Evolutionary conservation across 169 alveolate genomes (phyloP).

Genomic region (Plasmodium malariae): DNA sequence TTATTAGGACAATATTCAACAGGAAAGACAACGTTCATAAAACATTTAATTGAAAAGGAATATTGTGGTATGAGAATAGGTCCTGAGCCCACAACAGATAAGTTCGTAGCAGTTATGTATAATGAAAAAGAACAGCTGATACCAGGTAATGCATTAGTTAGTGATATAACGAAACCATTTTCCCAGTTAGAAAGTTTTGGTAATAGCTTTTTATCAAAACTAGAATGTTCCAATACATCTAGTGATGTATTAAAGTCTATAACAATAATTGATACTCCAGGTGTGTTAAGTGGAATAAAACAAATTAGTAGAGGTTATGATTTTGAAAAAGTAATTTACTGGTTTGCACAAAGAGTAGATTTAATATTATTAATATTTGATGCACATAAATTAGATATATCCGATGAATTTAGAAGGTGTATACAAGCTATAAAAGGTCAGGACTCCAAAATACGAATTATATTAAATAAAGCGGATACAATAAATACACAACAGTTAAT

Average conservation of each 20-base stretch:
- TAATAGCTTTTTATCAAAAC: slow-evolving; percentile 82
- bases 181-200: slow-evolving; percentile 87
- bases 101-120: slow-evolving; percentile 85
- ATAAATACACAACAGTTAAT: slow-evolving; percentile 87
- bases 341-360: slow-evolving; percentile 89
- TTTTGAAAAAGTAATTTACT: slow-evolving; percentile 87
- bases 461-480: slow-evolving; percentile 83
- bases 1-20: slow-evolving; percentile 86
- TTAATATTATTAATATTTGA: slow-evolving; percentile 85
- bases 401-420: slow-evolving; percentile 87
- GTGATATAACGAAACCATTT: slow-evolving; percentile 86
- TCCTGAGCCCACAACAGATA: slow-evolving; percentile 91
- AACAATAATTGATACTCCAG: slow-evolving; percentile 90
- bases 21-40: slow-evolving; percentile 86
- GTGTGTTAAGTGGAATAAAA: slow-evolving; percentile 87
- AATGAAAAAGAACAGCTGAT: slow-evolving; percentile 79
- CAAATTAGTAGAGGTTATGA: slow-evolving; percentile 89
- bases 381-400: slow-evolving; percentile 88
- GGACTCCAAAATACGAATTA: slow-evolving; percentile 81
- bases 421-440: slow-evolving; percentile 80
- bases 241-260: slow-evolving; percentile 78
- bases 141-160: slow-evolving; percentile 89
- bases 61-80: slow-evolving; percentile 87
- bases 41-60: slow-evolving; percentile 81
- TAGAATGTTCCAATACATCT: slow-evolving; percentile 81